phyloP scores from a whole-genome alignment of 306 rosid genomes.

The Prunus fruticosa region DNA sequence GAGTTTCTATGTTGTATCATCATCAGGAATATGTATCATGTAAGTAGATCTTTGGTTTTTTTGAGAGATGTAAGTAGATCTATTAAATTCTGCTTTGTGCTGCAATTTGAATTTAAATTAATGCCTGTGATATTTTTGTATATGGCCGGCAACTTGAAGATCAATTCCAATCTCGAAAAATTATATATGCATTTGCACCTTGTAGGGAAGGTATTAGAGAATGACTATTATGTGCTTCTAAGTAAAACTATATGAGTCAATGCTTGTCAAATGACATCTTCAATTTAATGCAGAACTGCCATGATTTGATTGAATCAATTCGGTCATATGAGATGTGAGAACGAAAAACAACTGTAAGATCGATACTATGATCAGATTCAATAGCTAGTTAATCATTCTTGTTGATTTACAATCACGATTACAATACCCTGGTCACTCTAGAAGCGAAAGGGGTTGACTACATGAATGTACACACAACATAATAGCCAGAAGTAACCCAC shows the following conservation, averaged over 20 bases:
- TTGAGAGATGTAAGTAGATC: no score
- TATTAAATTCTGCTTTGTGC: no score
- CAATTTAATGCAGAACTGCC: neutral
- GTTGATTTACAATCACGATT: constrained; percentile 12
- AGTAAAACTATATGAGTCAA: neutral
- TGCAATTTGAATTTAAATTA: no score
- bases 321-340: neutral
- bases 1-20: neutral
- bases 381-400: constrained; percentile 17
- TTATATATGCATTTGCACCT: no score
- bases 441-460: constrained; percentile 12
- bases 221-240: no score
- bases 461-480: constrained; percentile 11
- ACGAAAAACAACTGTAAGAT: neutral
- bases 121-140: no score
- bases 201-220: no score
- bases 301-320: neutral
- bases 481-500: constrained; percentile 19
- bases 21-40: no score
- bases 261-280: neutral
- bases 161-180: no score
- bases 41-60: no score
- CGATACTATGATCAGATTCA: neutral
- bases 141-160: no score
- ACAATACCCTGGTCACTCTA: constrained; percentile 7